Conservation (phyloP, 2,329 filamentous ascomycete species). For the Alternaria brassicae region DNA sequence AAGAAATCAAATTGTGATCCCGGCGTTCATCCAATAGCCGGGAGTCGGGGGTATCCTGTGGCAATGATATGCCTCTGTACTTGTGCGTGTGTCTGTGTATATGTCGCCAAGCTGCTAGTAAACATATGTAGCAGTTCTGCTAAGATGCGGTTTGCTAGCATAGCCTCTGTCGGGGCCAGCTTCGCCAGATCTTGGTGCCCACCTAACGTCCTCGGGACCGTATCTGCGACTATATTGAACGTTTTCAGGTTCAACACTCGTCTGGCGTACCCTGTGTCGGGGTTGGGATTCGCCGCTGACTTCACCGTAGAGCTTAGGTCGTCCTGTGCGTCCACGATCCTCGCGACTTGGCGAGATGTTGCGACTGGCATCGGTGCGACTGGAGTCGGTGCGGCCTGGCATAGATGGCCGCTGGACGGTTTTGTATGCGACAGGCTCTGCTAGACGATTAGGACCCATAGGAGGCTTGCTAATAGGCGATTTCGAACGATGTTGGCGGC, state of each 20-base stretch:
- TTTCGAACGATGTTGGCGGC: constrained; percentile 33
- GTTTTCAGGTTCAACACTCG: constrained; percentile 43
- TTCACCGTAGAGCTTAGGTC: constrained; percentile 37
- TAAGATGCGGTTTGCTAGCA: constrained; percentile 33
- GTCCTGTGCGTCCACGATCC: constrained; percentile 34
- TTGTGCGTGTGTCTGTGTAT: background rate
- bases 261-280: constrained; percentile 28
- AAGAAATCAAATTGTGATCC: constrained; percentile 1
- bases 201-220: constrained; percentile 50
- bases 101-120: constrained; percentile 29
- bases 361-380: constrained; percentile 36
- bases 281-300: constrained; percentile 21
- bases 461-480: constrained; percentile 44
- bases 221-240: constrained; percentile 41
- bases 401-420: constrained; percentile 24
- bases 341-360: constrained; percentile 34
- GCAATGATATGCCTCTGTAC: constrained; percentile 13
- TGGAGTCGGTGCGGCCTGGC: constrained; percentile 30
- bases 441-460: constrained; percentile 42
- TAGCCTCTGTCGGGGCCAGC: constrained; percentile 30
- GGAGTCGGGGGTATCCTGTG: constrained; percentile 13
- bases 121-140: constrained; percentile 38
- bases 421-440: constrained; percentile 23
- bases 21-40: background rate
- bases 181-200: constrained; percentile 34